phyloP scores from a whole-genome alignment of 768 basidiomycete species.

The Psilocybe sp. region DNA sequence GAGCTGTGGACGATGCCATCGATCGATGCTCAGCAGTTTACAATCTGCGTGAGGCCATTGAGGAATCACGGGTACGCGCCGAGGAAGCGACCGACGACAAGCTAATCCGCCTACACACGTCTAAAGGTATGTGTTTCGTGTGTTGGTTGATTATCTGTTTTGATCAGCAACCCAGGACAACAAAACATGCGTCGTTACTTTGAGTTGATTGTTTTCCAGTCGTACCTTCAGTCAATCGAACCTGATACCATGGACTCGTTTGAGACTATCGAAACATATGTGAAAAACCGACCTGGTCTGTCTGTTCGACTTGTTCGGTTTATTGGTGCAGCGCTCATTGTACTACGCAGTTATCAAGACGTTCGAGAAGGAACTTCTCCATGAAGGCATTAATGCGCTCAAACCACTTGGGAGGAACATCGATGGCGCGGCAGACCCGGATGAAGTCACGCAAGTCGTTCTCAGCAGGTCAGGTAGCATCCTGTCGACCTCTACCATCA shows the following conservation, averaged over 20 bases:
- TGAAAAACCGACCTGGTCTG: constrained; percentile 80
- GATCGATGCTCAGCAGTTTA: constrained; percentile 81
- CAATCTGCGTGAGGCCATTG: constrained; percentile 88
- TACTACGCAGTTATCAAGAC: constrained; percentile 78
- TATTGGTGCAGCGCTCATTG: not conserved
- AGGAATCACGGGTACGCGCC: constrained; percentile 72
- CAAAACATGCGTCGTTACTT: constrained; percentile 85
- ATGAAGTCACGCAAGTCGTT: constrained; percentile 88
- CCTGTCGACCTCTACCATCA: constrained; percentile 85
- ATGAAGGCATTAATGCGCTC: constrained; percentile 74
- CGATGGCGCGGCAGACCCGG: constrained; percentile 76
- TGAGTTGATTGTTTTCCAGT: constrained; percentile 83
- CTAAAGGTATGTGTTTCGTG: constrained; percentile 55
- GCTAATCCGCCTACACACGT: constrained; percentile 61
- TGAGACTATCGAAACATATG: constrained; percentile 78
- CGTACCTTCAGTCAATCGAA: constrained; percentile 78
- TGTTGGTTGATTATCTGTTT: not conserved
- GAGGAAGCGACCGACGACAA: constrained; percentile 75
- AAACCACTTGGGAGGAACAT: constrained; percentile 77
- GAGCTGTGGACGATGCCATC: constrained; percentile 81
- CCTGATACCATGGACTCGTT: constrained; percentile 78
- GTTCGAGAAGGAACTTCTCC: constrained; percentile 85
- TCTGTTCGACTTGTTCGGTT: not conserved
- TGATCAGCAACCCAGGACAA: constrained; percentile 44
- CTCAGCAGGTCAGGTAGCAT: constrained; percentile 81